Evolutionary conservation across 2,329 filamentous ascomycete species (phyloP).

Genomic region (Graphium sp.): DNA sequence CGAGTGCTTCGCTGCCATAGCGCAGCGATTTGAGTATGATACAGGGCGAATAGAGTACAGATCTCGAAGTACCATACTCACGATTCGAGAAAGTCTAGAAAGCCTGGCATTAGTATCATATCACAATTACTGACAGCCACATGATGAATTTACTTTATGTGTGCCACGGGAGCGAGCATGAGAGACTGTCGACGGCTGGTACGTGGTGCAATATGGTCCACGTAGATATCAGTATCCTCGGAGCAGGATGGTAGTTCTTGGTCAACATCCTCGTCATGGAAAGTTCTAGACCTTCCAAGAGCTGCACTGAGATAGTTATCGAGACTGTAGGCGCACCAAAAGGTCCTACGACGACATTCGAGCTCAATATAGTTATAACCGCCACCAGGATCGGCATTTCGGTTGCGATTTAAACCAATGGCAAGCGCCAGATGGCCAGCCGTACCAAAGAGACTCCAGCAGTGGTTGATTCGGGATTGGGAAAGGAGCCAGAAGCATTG

Average conservation of each 20-base stretch:
- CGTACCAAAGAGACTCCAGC: slow-evolving; percentile 27
- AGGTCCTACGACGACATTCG: slow-evolving; percentile 25
- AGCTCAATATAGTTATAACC: slow-evolving; percentile 15
- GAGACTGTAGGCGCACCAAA: slow-evolving; percentile 48
- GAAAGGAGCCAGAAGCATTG: slow-evolving; percentile 26
- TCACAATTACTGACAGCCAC: too few relatives aligned
- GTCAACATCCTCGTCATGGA: slow-evolving; percentile 50
- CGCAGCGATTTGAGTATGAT: slow-evolving; percentile 10
- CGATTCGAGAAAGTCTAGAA: slow-evolving; percentile 15
- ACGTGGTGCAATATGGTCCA: too few relatives aligned
- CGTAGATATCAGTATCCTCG: slow-evolving; percentile 37
- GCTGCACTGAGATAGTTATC: slow-evolving; percentile 48
- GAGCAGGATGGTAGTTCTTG: slow-evolving; percentile 36
- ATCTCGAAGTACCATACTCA: slow-evolving; percentile 15
- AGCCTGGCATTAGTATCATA: background rate
- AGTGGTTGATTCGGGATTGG: slow-evolving; percentile 26
- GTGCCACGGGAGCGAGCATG: slow-evolving; percentile 17
- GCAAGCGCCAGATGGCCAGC: slow-evolving; percentile 18
- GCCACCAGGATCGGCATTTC: slow-evolving; percentile 4
- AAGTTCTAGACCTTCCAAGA: slow-evolving; percentile 40
- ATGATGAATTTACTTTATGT: slow-evolving; percentile 13
- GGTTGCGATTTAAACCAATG: slow-evolving; percentile 21
- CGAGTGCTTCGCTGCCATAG: slow-evolving; percentile 12
- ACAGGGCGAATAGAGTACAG: slow-evolving; percentile 18
- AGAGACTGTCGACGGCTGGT: too few relatives aligned